These are phyloP conservation scores for Neotropicomus parvogracilis DNA, from an alignment of 1,284 basidiomycete genomes.

Conservation along the genomic window DNA sequence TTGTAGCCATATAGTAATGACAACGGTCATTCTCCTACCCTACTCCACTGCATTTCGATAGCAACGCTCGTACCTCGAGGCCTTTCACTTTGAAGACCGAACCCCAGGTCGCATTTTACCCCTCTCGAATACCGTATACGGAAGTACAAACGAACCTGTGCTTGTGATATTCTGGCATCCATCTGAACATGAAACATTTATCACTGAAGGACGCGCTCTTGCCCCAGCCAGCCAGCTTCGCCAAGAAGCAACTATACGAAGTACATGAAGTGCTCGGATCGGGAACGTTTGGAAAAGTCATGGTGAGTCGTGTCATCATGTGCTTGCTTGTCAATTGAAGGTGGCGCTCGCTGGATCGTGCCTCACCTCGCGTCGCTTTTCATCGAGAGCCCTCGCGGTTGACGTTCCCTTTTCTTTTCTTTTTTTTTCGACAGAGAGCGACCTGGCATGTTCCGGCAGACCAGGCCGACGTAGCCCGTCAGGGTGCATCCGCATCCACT, in stretches of 20 bases:
- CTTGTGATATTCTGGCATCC: background rate
- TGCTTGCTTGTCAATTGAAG: background rate
- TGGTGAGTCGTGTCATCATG: slow-evolving; percentile 47
- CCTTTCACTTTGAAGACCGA: background rate
- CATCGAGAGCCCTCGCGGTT: background rate
- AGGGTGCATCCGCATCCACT: slow-evolving; percentile 47
- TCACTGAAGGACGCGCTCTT: slow-evolving; percentile 51
- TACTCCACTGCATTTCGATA: slow-evolving; percentile 1
- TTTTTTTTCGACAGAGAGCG: slow-evolving; percentile 44
- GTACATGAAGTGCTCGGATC: slow-evolving; percentile 71
- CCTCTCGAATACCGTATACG: background rate
- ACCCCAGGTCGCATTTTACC: background rate
- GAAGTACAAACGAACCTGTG: background rate
- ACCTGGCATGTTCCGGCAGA: slow-evolving; percentile 70
- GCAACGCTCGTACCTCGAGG: background rate
- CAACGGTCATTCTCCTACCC: background rate
- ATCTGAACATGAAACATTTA: slow-evolving; percentile 30
- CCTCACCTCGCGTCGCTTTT: background rate
- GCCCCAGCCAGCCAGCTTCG: slow-evolving; percentile 78
- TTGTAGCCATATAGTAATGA: background rate
- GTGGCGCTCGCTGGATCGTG: slow-evolving; percentile 1
- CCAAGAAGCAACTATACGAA: slow-evolving; percentile 80
- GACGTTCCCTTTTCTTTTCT: background rate
- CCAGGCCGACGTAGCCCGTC: slow-evolving; percentile 52
- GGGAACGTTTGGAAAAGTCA: slow-evolving; percentile 85